Base-by-base conservation (phyloP, 371 early-diverging fungal genomes). In the Syncephalis fuscata region DNA sequence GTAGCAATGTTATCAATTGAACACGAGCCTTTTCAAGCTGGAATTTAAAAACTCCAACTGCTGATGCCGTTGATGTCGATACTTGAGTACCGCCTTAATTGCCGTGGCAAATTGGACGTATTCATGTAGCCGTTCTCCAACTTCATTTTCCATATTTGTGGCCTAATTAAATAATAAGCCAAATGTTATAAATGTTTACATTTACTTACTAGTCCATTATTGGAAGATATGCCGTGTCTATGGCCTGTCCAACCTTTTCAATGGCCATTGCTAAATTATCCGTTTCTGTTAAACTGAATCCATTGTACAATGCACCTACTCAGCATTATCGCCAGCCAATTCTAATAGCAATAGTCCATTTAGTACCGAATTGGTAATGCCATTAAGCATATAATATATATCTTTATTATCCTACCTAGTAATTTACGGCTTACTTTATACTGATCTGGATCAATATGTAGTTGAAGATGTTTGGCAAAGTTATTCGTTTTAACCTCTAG, bases 291-390 rank as follows among this genome's bases (percentile, higher is more conserved):
- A 94, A 71, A 48, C 93, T 92, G 62, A 93, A 91, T 20, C 84
- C 91, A 53, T 94, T 94, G 61, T 90, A 88, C 0, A 79, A 68
- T 4, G 88, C 89, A 0, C 94, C 95, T n/a, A 94, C 50, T 92
- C 93, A 11, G 86, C 71, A 56, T 84, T 83, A 51, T 85, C 82
- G 24, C 67, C 64, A 0, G 87, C 74, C 21, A 85, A 55, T 45
- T 67, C 68, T 67, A 51, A 46, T 47, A 9, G 11, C 19, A 23
- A 32, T 32, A 11, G 32, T 44, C 25, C 10, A 36, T 8, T 8
- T 2, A 24, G 20, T n/a, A n/a, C n/a, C n/a, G n/a, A n/a, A n/a
- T n/a, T n/a, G n/a, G n/a, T n/a, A n/a, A n/a, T n/a, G n/a, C n/a
- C 16, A 17, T 10, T 20, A 38, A 39, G n/a, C 32, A 14, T n/a